Base-by-base conservation (phyloP, 164 flowering plant species). In the Echeveria elegans region DNA sequence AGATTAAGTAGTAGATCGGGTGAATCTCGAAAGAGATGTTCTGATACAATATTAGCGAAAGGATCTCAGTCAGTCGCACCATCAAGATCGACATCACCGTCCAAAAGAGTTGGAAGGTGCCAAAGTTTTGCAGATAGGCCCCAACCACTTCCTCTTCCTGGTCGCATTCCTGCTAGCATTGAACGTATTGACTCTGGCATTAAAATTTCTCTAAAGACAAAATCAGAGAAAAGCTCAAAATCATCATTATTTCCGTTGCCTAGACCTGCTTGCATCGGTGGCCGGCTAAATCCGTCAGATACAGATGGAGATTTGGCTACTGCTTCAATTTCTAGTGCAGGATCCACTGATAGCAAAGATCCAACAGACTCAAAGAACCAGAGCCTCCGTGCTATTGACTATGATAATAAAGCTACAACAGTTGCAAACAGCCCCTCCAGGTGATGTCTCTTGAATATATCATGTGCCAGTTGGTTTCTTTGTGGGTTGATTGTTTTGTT, bases 91-190 rank as follows among this genome's bases (percentile, higher is more conserved):
- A 79, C 93, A 29, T 86, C 97, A 48, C 96, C 89, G 10, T 81
- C 89, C 61, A 56, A 56, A 4, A 56, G 61, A 56, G 61, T 56
- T 19, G 61, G 61, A n/a, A 77, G 96, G 29, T 89, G 97, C 76
- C 96, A 91, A 75, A 94, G 99, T 77, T 94, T 94, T 83, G 84
- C 78, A 21, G 97, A 87, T 71, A 82, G 92, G 73, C 76, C 89
- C 28, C 97, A 89, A 70, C 96, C 96, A 45, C 96, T 88, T 69
- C 97, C 99, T 29, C 86, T 89, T 69, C 99, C 99, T 56, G 79
- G 68, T 61, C 66, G 66, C 45, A 80, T 71, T 45, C 81, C 83
- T 50, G 76, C 83, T 31, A 60, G 64, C 36, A 67, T 88, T 9
- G 80, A 74, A 16, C 85, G 85, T 30, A 80, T 83, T 6, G 82